Evolutionary conservation across 441 rosid species (phyloP), one percentile per base, ranked within the genome.

Genomic region (Eutrema salsugineum): DNA sequence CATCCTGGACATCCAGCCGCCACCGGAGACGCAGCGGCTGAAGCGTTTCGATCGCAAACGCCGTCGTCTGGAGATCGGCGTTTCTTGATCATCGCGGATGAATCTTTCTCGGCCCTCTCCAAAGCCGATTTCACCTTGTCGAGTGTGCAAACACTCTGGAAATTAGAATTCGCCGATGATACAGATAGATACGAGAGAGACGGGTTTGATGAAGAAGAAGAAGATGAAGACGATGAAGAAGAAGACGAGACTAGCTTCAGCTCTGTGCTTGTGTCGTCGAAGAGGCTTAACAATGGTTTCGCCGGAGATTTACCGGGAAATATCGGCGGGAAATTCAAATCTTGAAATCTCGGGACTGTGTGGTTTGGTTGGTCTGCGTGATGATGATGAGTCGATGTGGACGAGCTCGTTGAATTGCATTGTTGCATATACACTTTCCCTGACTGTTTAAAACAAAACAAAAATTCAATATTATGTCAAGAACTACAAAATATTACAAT

Each of bases 1-100:
- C 98, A 93, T 0, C 86, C 86, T 1, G 97, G 91, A 54, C 98
- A 93, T 6, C 98, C 97, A 0, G 82, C 85, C 2, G 94, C 97
- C 1, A 90, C 80, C 8, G 86, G 88, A 12, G 80, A 68, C 0
- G 84, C 48, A 0, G 38, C 20, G 10, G 46, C 66, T 3, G 54
- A 73, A 44, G 80, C 88, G 40, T 65, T 10, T 83, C 80, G 30
- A 70, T 75, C 11, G 72, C 49, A 44, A 88, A 84, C 2, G 86
- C 78, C 0, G 81, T 82, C 0, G 15, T 77, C 79, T 38, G 91
- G 83, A 19, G 87, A 85, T 39, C 47, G 30, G 39, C 86, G 79
- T 68, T 83, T 93, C 79, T 64, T 85, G 5, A 49, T 15, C 48
- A 11, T 9, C 14, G 1, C 22, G 5, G 43, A 43, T 0, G n/a